Evolutionary conservation across 208 protist species (phyloP).

Genomic region (Crithidia acanthocephali): DNA sequence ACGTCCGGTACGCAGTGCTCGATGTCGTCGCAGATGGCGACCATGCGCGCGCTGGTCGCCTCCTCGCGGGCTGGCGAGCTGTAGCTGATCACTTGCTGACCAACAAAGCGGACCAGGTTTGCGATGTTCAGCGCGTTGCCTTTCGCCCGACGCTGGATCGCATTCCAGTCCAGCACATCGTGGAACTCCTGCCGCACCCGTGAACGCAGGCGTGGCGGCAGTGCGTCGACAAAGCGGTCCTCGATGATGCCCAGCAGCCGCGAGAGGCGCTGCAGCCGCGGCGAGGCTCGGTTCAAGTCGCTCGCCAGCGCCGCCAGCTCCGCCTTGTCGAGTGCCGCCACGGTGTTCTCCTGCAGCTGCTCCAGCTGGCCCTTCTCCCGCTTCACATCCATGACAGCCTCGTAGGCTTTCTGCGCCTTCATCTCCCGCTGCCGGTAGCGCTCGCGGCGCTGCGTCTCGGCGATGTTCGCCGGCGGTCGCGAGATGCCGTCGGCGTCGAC

Average conservation of each 20-base stretch:
- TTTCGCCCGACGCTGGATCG: conserved; percentile 45
- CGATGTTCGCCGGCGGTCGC: conserved; percentile 41
- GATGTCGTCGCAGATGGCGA: conserved; percentile 47
- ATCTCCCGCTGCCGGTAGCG: conserved; percentile 61
- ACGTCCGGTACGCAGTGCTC: conserved; percentile 56
- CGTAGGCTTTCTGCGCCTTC: conserved; percentile 73
- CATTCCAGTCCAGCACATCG: conserved; percentile 78
- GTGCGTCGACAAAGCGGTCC: conserved; percentile 61
- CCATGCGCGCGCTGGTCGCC: conserved; percentile 35
- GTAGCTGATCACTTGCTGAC: conserved; percentile 64
- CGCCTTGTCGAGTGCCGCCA: conserved; percentile 45
- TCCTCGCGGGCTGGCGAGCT: conserved; percentile 66
- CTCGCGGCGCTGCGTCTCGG: conserved; percentile 51
- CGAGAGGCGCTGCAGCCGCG: conserved; percentile 52
- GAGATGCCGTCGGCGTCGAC: conserved; percentile 71
- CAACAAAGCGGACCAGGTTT: conserved; percentile 65
- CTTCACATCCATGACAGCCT: conserved; percentile 58
- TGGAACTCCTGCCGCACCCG: conserved; percentile 72
- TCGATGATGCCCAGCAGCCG: conserved; percentile 54
- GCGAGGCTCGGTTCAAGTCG: conserved; percentile 61
- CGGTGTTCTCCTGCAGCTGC: conserved; percentile 27
- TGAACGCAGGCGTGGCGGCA: conserved; percentile 66
- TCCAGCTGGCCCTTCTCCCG: conserved; percentile 26
- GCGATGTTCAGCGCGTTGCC: conserved; percentile 56
- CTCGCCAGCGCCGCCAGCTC: conserved; percentile 49